These are phyloP conservation scores for Camillea tinctor DNA, from an alignment of 2,329 filamentous ascomycete species.

Conservation along the genomic window DNA sequence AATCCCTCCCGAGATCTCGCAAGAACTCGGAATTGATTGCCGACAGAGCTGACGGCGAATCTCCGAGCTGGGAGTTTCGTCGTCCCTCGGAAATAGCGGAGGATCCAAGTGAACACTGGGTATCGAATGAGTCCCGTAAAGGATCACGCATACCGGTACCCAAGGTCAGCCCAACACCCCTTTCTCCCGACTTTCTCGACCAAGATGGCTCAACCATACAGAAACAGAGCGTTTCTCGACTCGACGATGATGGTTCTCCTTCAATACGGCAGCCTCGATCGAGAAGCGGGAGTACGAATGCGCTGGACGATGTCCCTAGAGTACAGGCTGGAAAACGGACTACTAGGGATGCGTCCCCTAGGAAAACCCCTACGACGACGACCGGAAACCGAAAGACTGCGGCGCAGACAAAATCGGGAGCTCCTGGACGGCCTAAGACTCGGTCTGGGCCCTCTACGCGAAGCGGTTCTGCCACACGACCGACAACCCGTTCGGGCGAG, in stretches of 20 bases:
- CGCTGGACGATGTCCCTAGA: slow-evolving; percentile 47
- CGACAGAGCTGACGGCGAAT: slow-evolving; percentile 40
- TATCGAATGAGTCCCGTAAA: slow-evolving; percentile 52
- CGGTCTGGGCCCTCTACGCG: slow-evolving; percentile 54
- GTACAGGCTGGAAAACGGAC: slow-evolving; percentile 39
- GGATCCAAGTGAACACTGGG: slow-evolving; percentile 53
- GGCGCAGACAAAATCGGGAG: slow-evolving; percentile 39
- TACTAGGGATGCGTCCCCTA: slow-evolving; percentile 52
- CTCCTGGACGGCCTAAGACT: slow-evolving; percentile 58
- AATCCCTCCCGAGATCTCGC: slow-evolving; percentile 35
- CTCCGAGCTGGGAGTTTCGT: slow-evolving; percentile 68
- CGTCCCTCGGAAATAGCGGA: slow-evolving; percentile 75
- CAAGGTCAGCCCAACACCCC: slow-evolving; percentile 74
- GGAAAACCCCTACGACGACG: slow-evolving; percentile 46
- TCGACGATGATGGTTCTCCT: slow-evolving; percentile 57
- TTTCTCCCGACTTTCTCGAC: slow-evolving; percentile 69
- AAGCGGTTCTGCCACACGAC: slow-evolving; percentile 53
- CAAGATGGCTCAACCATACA: slow-evolving; percentile 68
- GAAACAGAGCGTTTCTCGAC: slow-evolving; percentile 52
- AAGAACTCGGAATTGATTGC: slow-evolving; percentile 46
- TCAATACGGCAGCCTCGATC: slow-evolving; percentile 62
- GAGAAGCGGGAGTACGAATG: slow-evolving; percentile 66
- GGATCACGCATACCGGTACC: slow-evolving; percentile 85
- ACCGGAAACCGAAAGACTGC: slow-evolving; percentile 45
- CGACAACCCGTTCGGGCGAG: slow-evolving; percentile 62